A percentile compares a stretch with the other conserved stretches of the same genome.
Conservation (phyloP, 352 stramenopile genomes). For the Paralagenidium karlingii region DNA sequence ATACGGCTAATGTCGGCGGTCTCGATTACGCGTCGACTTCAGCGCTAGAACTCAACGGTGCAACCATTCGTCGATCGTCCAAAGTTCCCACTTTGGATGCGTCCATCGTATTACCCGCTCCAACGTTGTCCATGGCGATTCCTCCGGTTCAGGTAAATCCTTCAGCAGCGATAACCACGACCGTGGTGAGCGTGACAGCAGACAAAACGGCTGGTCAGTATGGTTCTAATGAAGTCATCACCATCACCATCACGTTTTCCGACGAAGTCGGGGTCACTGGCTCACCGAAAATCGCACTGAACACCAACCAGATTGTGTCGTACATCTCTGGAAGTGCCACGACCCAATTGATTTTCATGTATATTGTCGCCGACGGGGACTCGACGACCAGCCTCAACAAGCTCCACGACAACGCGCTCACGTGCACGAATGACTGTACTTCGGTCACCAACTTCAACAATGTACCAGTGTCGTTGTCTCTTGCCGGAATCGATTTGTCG, state of each 20-base stretch:
- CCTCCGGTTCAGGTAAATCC: slow-evolving; percentile 17
- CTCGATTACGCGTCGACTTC: slow-evolving; percentile 37
- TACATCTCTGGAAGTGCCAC: slow-evolving; percentile 48
- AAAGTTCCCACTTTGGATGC: slow-evolving; percentile 33
- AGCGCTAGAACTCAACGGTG: slow-evolving; percentile 48
- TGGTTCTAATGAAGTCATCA: slow-evolving; percentile 60
- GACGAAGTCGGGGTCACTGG: slow-evolving; percentile 52
- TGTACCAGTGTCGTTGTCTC: slow-evolving; percentile 15
- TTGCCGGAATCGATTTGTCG: slow-evolving; percentile 21
- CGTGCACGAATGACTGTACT: slow-evolving; percentile 26
- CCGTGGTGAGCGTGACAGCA: slow-evolving; percentile 20
- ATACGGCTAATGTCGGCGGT: slow-evolving; percentile 9
- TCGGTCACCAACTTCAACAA: slow-evolving; percentile 65
- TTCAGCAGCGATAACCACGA: slow-evolving; percentile 10
- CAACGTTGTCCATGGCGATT: slow-evolving; percentile 18
- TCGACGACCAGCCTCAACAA: slow-evolving; percentile 30
- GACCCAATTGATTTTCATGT: slow-evolving; percentile 39
- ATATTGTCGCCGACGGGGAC: slow-evolving; percentile 50
- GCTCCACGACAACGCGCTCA: slow-evolving; percentile 28
- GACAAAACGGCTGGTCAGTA: slow-evolving; percentile 42
- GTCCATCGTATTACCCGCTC: slow-evolving; percentile 30
- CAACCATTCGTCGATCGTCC: slow-evolving; percentile 38
- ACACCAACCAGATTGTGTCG: slow-evolving; percentile 30
- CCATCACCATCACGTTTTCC: slow-evolving; percentile 50
- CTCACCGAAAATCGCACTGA: slow-evolving; percentile 38